Evolutionary conservation across 192 early-diverging fungal genomes (phyloP), one percentile per base, ranked within the genome.

Genomic region (Coemansia sp.): DNA sequence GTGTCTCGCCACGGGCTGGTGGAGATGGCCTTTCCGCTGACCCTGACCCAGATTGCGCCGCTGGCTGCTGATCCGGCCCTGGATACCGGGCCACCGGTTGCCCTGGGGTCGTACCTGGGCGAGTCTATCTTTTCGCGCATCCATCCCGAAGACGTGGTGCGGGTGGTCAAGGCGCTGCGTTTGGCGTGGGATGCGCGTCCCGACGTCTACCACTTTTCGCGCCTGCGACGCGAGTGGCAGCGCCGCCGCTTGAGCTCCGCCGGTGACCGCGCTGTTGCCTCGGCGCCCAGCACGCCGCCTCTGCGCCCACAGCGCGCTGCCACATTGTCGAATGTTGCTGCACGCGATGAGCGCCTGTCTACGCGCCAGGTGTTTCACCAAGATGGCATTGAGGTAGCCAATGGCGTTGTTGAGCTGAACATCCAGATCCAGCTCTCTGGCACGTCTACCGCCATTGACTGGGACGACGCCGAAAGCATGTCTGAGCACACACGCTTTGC

Each of bases 191-290:
- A 79, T 17, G 71, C 76, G 46, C 70, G 76, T 9, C 76, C 76
- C 36, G 76, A 79, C 60, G 66, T 67, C 17, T 79, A 73, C 66
- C 76, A 79, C 63, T 79, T 73, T 48, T 44, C 71, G 20, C 76
- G 76, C 17, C 67, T 79, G 53, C 76, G 76, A n/a, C 76, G 76
- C 67, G 66, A 72, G 52, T 79, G 76, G 76, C 76, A 79, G 76
- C 75, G 67, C 11, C 63, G 71, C 15, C 71, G 75, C 52, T 64
- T 57, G 31, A 44, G n/a, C 37, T 44, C 50, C 0, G 52, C 51
- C 34, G 54, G 47, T 34, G 64, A 57, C 28, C 70, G 70, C 26
- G 63, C 70, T 0, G 53, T 61, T 1, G 57, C 59, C 8, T 72
- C 70, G 4, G 70, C 70, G 12, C 70, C 70, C n/a, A 62, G 44